Conservation (phyloP, 495 filamentous ascomycete genomes). For the Bacidia gigantensis region DNA sequence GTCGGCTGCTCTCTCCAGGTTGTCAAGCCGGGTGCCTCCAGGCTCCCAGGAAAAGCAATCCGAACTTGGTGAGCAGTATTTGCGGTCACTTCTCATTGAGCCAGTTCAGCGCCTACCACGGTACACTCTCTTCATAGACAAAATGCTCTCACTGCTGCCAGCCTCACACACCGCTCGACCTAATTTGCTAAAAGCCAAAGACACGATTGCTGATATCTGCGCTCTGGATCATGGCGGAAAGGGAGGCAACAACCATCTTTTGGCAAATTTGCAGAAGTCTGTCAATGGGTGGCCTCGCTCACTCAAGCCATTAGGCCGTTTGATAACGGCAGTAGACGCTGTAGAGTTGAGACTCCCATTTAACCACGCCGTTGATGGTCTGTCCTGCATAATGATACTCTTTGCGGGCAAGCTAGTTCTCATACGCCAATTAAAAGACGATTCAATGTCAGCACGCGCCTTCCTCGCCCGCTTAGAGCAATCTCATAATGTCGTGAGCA, state of each 20-base stretch:
- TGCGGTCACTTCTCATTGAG: constrained; percentile 90
- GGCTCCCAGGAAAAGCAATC: too few species aligned
- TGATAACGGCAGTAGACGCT: constrained; percentile 77
- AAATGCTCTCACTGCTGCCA: constrained; percentile 73
- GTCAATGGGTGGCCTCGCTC: constrained; percentile 68
- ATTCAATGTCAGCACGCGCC: constrained; percentile 56
- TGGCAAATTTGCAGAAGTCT: constrained; percentile 55
- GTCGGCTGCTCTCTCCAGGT: constrained; percentile 56
- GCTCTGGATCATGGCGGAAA: constrained; percentile 61
- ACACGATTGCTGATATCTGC: constrained; percentile 90
- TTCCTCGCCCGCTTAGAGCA: constrained; percentile 73
- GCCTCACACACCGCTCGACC: constrained; percentile 70
- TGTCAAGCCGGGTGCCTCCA: too few species aligned
- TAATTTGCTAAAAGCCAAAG: constrained; percentile 66
- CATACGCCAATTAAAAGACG: constrained; percentile 48
- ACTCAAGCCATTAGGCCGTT: constrained; percentile 57
- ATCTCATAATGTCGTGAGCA: constrained; percentile 21
- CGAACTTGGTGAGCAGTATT: constrained; percentile 78
- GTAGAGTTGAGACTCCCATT: constrained; percentile 67
- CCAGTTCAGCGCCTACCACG: constrained; percentile 89
- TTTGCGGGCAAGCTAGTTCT: constrained; percentile 75
- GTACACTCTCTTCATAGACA: constrained; percentile 91
- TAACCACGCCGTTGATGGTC: constrained; percentile 24
- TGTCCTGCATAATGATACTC: constrained; percentile 59
- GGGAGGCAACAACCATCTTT: constrained; percentile 53